Conservation (phyloP, 306 rosid genomes). For the Lathyrus sativus region DNA sequence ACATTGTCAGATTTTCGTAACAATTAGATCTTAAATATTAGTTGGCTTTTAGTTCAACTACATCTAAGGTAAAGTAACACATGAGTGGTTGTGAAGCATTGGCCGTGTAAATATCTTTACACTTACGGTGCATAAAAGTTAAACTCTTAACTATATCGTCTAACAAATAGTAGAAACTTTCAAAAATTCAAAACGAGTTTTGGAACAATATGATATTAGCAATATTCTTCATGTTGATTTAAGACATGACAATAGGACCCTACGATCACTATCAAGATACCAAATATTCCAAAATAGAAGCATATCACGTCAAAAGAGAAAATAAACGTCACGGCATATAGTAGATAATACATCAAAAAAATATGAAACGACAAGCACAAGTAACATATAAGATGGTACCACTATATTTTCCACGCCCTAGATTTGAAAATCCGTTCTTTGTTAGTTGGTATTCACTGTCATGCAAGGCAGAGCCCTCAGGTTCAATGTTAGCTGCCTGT, state of each 20-base stretch:
- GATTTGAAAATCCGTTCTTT: conserved; percentile 75
- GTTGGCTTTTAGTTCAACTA: too few relatives aligned
- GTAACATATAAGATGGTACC: conserved; percentile 53
- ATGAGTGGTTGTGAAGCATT: too few relatives aligned
- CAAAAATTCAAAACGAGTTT: conserved; percentile 14
- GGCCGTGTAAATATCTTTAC: too few relatives aligned
- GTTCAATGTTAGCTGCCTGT: conserved; percentile 91
- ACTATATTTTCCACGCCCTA: conserved; percentile 83
- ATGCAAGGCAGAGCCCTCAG: conserved; percentile 74
- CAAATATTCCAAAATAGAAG: conserved; percentile 12
- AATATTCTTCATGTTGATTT: conserved; percentile 28
- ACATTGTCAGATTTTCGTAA: too few relatives aligned
- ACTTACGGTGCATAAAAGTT: too few relatives aligned
- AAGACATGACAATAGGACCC: conserved; percentile 40
- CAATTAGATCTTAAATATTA: too few relatives aligned
- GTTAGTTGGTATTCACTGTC: conserved; percentile 77
- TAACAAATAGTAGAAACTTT: conserved; percentile 20
- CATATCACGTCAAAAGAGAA: conserved; percentile 21
- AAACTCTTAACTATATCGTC: background rate
- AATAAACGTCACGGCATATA: conserved; percentile 26
- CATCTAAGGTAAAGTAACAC: too few relatives aligned
- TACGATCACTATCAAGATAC: conserved; percentile 23
- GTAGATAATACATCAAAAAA: conserved; percentile 7
- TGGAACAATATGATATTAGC: conserved; percentile 36
- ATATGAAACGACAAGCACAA: conserved; percentile 6